Conservation (phyloP, 2,329 filamentous ascomycete species). For the Aspergillus calidoustus region DNA sequence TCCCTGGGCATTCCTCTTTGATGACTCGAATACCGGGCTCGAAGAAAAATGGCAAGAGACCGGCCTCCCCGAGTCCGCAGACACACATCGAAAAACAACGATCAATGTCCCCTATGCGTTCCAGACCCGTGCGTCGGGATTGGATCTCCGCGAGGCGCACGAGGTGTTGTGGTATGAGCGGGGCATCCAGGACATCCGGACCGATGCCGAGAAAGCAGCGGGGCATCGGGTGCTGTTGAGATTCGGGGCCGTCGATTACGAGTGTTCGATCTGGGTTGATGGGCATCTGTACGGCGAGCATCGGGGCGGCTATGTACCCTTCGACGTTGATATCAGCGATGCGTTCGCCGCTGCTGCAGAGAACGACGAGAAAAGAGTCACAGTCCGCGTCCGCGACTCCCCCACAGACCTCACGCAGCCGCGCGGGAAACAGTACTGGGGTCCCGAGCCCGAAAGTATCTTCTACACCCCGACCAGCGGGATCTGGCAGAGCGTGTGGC, state of each 20-base stretch:
- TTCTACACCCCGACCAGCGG: conserved; percentile 74
- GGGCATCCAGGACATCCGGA: conserved; percentile 55
- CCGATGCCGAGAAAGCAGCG: conserved; percentile 44
- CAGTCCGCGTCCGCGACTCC: conserved; percentile 66
- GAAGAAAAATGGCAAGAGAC: conserved; percentile 1
- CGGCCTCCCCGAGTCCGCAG: conserved; percentile 28
- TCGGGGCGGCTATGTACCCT: conserved; percentile 66
- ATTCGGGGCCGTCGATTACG: conserved; percentile 58
- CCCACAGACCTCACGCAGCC: conserved; percentile 68
- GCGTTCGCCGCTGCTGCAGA: conserved; percentile 12
- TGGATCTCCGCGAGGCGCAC: conserved; percentile 65
- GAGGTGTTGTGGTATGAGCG: conserved; percentile 72
- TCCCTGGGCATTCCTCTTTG: conserved; percentile 67
- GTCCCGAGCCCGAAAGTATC: conserved; percentile 57
- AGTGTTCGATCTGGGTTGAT: conserved; percentile 60
- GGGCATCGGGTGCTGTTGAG: conserved; percentile 48
- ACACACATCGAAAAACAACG: conserved; percentile 51
- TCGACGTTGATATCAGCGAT: conserved; percentile 62
- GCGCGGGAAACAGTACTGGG: conserved; percentile 71
- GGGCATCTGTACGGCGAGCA: conserved; percentile 57
- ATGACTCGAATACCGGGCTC: conserved; percentile 65
- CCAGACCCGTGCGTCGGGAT: conserved; percentile 66
- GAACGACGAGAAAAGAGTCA: conserved; percentile 48
- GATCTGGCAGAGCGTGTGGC: conserved; percentile 77
- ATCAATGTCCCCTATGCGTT: conserved; percentile 70